Evolutionary conservation across 139 green algal species (phyloP).

Genomic region (Haematococcus sp.): DNA sequence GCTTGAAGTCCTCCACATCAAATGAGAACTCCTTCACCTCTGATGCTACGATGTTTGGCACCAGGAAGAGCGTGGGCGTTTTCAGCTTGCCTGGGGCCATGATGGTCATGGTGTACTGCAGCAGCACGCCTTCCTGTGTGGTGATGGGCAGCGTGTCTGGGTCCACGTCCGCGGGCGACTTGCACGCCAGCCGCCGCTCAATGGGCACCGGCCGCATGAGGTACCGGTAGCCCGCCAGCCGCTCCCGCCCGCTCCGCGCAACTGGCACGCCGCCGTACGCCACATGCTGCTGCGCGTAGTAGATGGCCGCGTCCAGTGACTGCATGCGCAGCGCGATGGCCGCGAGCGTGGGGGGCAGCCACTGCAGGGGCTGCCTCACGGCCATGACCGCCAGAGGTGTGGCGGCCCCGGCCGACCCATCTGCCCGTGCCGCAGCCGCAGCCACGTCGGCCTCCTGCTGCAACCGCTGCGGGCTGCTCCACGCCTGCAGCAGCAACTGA

Average conservation of each 20-base stretch:
- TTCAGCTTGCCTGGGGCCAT: background rate
- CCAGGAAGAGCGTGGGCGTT: background rate
- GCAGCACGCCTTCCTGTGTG: too few relatives aligned
- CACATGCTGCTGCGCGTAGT: slow-evolving; percentile 15
- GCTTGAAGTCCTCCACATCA: slow-evolving; percentile 1
- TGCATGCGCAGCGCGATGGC: slow-evolving; percentile 67
- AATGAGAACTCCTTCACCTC: background rate
- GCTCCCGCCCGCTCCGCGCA: background rate
- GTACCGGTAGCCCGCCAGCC: slow-evolving; percentile 12
- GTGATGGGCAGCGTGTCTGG: too few relatives aligned
- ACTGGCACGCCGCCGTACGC: background rate
- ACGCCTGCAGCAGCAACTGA: background rate
- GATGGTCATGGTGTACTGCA: background rate
- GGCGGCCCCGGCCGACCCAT: background rate
- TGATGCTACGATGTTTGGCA: background rate
- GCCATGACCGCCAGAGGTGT: background rate
- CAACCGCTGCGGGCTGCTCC: slow-evolving; percentile 3
- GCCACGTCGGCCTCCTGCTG: background rate
- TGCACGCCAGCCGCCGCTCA: background rate
- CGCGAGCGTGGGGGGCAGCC: slow-evolving; percentile 72
- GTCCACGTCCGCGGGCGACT: background rate
- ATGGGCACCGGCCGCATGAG: background rate
- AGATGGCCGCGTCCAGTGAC: slow-evolving; percentile 62
- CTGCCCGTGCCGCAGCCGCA: background rate
- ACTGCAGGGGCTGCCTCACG: slow-evolving; percentile 52